Conservation (phyloP, 1,139 yeast genomes). For the Kurtzmaniella natalensis region DNA sequence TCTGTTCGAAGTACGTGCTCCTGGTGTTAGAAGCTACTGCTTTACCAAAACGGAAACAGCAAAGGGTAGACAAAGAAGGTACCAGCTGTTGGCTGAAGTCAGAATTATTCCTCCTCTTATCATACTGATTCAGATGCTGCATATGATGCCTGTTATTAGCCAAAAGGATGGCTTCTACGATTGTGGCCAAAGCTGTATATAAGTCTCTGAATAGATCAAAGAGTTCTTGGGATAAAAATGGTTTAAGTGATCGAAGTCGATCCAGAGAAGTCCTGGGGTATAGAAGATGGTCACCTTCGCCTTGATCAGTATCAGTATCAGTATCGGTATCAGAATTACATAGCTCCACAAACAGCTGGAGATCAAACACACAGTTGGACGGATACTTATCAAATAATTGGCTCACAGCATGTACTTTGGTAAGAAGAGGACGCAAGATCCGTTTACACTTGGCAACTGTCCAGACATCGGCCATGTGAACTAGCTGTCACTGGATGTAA, state of each 20-base stretch:
- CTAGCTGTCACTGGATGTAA: too few species aligned
- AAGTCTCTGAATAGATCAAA: slow-evolving; percentile 27
- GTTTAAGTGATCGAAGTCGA: slow-evolving; percentile 23
- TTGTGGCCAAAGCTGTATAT: slow-evolving; percentile 24
- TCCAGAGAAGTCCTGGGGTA: slow-evolving; percentile 21
- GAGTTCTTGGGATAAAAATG: slow-evolving; percentile 23
- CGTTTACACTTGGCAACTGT: slow-evolving; percentile 28
- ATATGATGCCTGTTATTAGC: too few species aligned
- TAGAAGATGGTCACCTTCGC: slow-evolving; percentile 5
- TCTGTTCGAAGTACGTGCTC: slow-evolving; percentile 31
- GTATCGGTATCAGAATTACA: neutral
- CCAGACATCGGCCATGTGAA: slow-evolving; percentile 4
- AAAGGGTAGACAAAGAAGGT: slow-evolving; percentile 22
- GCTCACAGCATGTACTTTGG: slow-evolving; percentile 33
- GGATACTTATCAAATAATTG: slow-evolving; percentile 24
- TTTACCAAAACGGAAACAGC: slow-evolving; percentile 31
- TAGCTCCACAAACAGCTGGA: slow-evolving; percentile 1
- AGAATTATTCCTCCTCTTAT: neutral
- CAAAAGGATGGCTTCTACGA: slow-evolving; percentile 16
- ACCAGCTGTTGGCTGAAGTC: slow-evolving; percentile 4
- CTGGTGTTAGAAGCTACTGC: slow-evolving; percentile 30
- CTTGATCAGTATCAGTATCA: too few species aligned
- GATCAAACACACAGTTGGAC: slow-evolving; percentile 13
- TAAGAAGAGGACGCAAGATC: slow-evolving; percentile 31
- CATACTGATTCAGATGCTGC: slow-evolving; percentile 5